phyloP scores from a whole-genome alignment of 1,284 basidiomycete genomes.

The Pterula multifida region DNA sequence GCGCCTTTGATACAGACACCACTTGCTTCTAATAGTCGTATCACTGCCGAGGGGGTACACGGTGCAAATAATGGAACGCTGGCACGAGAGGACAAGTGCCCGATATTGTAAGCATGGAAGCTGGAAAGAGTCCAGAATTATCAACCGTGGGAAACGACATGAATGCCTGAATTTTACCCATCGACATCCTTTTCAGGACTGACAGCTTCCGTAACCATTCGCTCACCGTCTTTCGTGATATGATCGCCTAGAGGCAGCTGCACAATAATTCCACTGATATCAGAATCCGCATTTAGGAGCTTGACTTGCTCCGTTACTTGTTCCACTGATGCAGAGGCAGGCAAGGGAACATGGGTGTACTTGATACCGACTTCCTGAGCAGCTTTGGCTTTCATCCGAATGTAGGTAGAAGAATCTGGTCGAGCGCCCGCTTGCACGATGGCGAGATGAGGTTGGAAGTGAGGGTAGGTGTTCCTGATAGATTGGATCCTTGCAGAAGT shows the following conservation, averaged over 20 bases:
- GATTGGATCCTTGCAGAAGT: constrained; percentile 57
- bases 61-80: constrained; percentile 87
- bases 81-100: constrained; percentile 86
- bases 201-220: constrained; percentile 89
- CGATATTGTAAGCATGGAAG: constrained; percentile 99
- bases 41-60: constrained; percentile 92
- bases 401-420: constrained; percentile 86
- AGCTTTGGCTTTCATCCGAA: constrained; percentile 97
- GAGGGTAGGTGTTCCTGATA: constrained; percentile 54
- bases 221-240: constrained; percentile 76
- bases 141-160: constrained; percentile 8
- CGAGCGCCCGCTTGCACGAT: constrained; percentile 93
- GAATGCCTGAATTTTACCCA: constrained; percentile 45
- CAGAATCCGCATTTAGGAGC: constrained; percentile 76
- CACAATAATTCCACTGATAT: constrained; percentile 85
- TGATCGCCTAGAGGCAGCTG: constrained; percentile 93
- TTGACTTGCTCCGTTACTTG: constrained; percentile 73
- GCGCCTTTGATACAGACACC: constrained; percentile 67
- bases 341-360: constrained; percentile 71
- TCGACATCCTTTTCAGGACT: constrained; percentile 95
- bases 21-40: constrained; percentile 82
- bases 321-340: constrained; percentile 62
- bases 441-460: constrained; percentile 82
- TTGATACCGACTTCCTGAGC: constrained; percentile 91
- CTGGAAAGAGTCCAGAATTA: constrained; percentile 24